phyloP scores from a whole-genome alignment of 768 basidiomycete genomes.

The Punctularia strigosozonata region DNA sequence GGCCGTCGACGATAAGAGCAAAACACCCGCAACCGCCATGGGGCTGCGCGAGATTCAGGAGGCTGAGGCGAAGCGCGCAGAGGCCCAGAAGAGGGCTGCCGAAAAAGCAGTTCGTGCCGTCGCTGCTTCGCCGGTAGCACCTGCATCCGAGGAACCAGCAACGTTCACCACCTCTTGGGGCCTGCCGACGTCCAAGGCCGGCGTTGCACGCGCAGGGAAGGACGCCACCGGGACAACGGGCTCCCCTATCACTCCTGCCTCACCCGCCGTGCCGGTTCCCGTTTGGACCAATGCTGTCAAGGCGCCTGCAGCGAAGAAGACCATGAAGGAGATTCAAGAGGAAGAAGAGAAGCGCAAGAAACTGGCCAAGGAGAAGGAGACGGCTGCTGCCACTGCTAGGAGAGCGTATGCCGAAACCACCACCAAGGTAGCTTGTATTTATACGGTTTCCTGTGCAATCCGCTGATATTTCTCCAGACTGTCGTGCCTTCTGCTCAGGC shows the following conservation, averaged over 20 bases:
- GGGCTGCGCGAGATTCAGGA: conserved; percentile 94
- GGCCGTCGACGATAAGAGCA: conserved; percentile 54
- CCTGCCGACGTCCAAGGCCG: conserved; percentile 73
- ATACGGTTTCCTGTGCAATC: conserved; percentile 4
- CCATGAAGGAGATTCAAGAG: conserved; percentile 98
- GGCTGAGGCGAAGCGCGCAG: conserved; percentile 73
- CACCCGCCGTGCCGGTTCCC: conserved; percentile 21
- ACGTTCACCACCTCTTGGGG: conserved; percentile 74
- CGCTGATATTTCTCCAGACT: conserved; percentile 4
- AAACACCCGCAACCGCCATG: conserved; percentile 30
- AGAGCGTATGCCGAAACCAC: conserved; percentile 74
- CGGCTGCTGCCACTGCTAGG: conserved; percentile 42
- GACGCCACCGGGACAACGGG: conserved; percentile 20
- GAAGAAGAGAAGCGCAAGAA: conserved; percentile 80
- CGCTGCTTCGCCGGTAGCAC: conserved; percentile 21
- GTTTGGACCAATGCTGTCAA: conserved; percentile 69
- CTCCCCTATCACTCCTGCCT: conserved; percentile 11
- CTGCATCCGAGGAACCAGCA: conserved; percentile 43
- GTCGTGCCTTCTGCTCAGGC: conserved; percentile 13
- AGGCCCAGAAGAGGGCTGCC: conserved; percentile 64
- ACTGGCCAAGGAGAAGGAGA: conserved; percentile 44
- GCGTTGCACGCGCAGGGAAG: conserved; percentile 35
- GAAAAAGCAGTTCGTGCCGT: conserved; percentile 42
- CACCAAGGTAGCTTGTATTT: conserved; percentile 41
- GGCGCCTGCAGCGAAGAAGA: conserved; percentile 58